Conservation (phyloP, 148 eudicot genomes). For the Rhododendron ovatum region DNA sequence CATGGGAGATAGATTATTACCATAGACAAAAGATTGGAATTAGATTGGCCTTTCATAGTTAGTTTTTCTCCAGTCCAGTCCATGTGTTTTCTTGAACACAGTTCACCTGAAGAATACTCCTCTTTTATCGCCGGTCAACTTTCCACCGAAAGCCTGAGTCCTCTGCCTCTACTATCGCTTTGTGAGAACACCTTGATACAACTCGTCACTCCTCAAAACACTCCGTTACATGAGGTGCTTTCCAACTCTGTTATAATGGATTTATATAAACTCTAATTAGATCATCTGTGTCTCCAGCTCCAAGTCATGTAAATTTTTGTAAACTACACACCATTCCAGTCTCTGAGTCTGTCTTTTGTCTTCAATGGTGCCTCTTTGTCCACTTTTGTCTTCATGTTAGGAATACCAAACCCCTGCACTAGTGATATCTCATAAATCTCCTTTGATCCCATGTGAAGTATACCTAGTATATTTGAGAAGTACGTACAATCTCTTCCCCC, state of each 20-base stretch:
- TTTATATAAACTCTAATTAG: no score
- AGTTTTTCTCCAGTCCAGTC: neutral
- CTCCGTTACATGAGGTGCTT: no score
- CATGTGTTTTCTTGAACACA: neutral
- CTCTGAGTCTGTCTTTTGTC: no score
- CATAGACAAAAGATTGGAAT: neutral
- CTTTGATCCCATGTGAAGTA: no score
- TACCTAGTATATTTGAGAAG: no score
- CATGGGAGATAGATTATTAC: neutral
- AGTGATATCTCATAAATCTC: neutral
- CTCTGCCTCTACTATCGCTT: neutral
- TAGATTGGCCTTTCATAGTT: neutral
- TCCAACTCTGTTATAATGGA: no score
- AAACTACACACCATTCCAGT: no score
- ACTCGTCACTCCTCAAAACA: no score
- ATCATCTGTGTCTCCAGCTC: no score
- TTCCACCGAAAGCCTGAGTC: neutral
- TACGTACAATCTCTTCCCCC: neutral
- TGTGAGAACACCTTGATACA: no score
- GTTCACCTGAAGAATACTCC: neutral
- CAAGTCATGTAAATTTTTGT: no score
- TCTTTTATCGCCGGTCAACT: neutral
- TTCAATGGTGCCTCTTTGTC: neutral
- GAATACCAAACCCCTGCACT: neutral
- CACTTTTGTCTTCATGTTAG: neutral